Percentiles rank a stretch among this genome's conserved stretches.
Evolutionary conservation across 73 alveolate genomes (phyloP).

Genomic region (Symbiodinium pilosum): DNA sequence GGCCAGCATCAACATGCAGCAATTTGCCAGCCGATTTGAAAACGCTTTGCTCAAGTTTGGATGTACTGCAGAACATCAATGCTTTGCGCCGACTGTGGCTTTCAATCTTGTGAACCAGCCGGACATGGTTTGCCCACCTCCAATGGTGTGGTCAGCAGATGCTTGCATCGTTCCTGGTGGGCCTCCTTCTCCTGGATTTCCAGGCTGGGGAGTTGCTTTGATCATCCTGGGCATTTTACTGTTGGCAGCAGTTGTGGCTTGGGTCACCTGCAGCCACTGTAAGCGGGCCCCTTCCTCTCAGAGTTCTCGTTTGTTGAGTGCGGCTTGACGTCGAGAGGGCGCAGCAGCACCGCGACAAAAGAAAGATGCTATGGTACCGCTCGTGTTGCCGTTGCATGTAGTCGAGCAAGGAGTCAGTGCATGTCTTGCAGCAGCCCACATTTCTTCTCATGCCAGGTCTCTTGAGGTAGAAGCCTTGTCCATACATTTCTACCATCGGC

Average conservation of each 20-base stretch:
- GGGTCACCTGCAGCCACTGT: conserved; percentile 4
- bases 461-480: too few species aligned
- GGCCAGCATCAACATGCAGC: background rate
- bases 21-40: background rate
- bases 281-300: background rate
- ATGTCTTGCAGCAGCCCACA: too few species aligned
- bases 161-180: background rate
- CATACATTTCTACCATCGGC: too few species aligned
- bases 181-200: conserved; percentile 37
- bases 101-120: background rate
- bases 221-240: conserved; percentile 3
- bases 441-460: too few species aligned
- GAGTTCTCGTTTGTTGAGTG: background rate
- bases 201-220: conserved; percentile 23
- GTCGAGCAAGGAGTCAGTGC: too few species aligned
- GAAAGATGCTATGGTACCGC: too few species aligned
- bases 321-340: conserved; percentile 19
- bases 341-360: conserved; percentile 14
- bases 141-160: background rate
- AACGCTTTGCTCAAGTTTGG: conserved; percentile 3
- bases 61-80: conserved; percentile 13
- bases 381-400: too few species aligned
- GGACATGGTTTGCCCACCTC: background rate
- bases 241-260: background rate
- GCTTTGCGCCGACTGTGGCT: background rate